Base-by-base conservation (phyloP, 2,329 filamentous ascomycete species). In the Colletotrichum cuscutae region DNA sequence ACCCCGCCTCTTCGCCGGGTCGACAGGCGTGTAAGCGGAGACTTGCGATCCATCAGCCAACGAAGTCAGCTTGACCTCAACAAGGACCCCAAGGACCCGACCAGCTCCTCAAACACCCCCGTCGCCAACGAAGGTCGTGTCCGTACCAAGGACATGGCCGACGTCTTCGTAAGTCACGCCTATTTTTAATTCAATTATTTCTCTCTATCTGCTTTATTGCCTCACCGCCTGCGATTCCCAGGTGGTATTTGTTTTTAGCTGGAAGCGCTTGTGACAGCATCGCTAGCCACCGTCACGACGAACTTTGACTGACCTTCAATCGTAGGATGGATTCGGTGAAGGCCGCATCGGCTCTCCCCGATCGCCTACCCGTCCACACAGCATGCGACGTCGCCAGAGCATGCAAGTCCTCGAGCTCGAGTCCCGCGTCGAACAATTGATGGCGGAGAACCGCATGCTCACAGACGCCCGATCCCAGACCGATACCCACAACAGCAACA, bases 401-500 rank as follows among this genome's bases (percentile, higher is more conserved):
- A 96, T 98, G 92, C 96, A 98, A 85, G 91, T 96, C 67, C 91
- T 98, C 74, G 96, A 99, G 79, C 91, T 99, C 80, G 95, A 98
- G 86, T 88, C 90, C 73, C 91, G 90, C 79, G 89, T 99, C 78
- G 95, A 98, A 77, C 93, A 96, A 82, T 88, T 99, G 76, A 87
- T 93, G 53, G 91, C 92, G 26, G 96, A 99, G 81, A 98, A 98
- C 80, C 91, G 92, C 69, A 86, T 91, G 74, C 90, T 99, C 32
- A 88, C 90, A 77, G 74, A 75, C 26, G 65, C 74, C 13, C 92
- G 92, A 77, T 83, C 88, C 65, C 89, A 90, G 61, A 90, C 93
- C 67, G 94, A 97, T 82, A 87, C 90, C 74, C 87, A 85, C 65
- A 81, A 93, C 59, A 89, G 89, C 77, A 89, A 93, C 73, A 89